These are phyloP conservation scores for Xylaria digitata DNA, from an alignment of 2,329 filamentous ascomycete genomes.

Conservation along the genomic window DNA sequence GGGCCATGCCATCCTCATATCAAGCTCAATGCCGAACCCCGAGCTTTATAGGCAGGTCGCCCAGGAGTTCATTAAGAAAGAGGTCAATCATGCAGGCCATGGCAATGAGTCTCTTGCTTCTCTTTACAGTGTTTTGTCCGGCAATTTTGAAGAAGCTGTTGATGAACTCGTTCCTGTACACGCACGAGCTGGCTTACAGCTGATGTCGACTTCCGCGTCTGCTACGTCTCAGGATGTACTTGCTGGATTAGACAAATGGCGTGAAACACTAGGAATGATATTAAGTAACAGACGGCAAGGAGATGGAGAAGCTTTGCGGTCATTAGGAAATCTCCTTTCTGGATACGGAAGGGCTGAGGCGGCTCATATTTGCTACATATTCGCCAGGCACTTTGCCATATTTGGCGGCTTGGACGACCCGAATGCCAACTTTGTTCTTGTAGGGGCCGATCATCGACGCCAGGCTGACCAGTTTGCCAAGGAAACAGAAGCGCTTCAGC, in stretches of 20 bases:
- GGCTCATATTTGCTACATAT: slow-evolving; percentile 92
- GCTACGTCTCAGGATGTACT: slow-evolving; percentile 76
- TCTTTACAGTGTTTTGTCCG: slow-evolving; percentile 92
- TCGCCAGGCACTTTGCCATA: slow-evolving; percentile 76
- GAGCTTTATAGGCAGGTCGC: slow-evolving; percentile 92
- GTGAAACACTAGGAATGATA: slow-evolving; percentile 86
- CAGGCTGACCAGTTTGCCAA: slow-evolving; percentile 77
- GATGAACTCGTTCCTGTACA: slow-evolving; percentile 95
- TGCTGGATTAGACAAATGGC: slow-evolving; percentile 92
- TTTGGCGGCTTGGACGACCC: slow-evolving; percentile 88
- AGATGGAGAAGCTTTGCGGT: slow-evolving; percentile 80
- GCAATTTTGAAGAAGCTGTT: slow-evolving; percentile 92
- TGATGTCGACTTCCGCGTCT: slow-evolving; percentile 80
- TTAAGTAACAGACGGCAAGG: slow-evolving; percentile 87
- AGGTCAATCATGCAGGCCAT: slow-evolving; percentile 83
- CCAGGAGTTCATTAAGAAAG: slow-evolving; percentile 94
- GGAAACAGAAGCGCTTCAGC: slow-evolving; percentile 85
- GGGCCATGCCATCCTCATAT: slow-evolving; percentile 95
- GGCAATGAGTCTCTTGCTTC: slow-evolving; percentile 90
- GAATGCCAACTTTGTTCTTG: slow-evolving; percentile 79
- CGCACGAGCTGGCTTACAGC: slow-evolving; percentile 89
- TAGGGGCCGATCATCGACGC: slow-evolving; percentile 84
- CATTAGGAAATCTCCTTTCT: slow-evolving; percentile 83
- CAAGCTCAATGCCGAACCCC: slow-evolving; percentile 75
- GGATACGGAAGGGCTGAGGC: slow-evolving; percentile 91